Evolutionary conservation across 2,329 filamentous ascomycete species (phyloP).

Genomic region (Apiospora phragmitis): DNA sequence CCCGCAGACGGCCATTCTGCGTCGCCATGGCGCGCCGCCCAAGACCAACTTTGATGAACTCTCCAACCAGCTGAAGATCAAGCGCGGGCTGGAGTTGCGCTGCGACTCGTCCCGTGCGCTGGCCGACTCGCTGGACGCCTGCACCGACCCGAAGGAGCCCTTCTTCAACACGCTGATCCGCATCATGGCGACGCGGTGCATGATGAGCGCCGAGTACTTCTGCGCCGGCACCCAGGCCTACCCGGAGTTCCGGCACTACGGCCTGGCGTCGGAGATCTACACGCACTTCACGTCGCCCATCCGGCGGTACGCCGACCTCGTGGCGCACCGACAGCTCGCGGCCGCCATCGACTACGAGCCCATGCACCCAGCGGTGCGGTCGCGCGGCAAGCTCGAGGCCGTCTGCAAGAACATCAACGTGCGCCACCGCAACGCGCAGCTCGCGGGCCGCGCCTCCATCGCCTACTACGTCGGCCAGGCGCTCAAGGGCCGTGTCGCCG

Average conservation of each 20-base stretch:
- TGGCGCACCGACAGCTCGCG: constrained; percentile 91
- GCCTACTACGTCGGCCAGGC: constrained; percentile 98
- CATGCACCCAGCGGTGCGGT: constrained; percentile 78
- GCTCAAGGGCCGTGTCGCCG: constrained; percentile 72
- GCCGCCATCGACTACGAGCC: constrained; percentile 92
- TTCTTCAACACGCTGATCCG: constrained; percentile 99
- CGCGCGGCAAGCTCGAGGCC: constrained; percentile 81
- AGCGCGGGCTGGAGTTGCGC: constrained; percentile 76
- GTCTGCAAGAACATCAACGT: constrained; percentile 99
- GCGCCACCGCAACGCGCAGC: constrained; percentile 93
- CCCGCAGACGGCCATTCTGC: constrained; percentile 91
- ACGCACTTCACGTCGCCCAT: constrained; percentile 99
- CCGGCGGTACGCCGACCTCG: constrained; percentile 93
- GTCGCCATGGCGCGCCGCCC: constrained; percentile 87
- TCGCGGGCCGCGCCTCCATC: constrained; percentile 89
- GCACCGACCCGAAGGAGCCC: constrained; percentile 75
- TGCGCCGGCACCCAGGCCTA: constrained; percentile 90
- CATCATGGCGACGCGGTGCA: constrained; percentile 96
- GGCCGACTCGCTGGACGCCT: constrained; percentile 86
- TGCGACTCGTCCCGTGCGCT: constrained; percentile 90
- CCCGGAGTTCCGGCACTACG: constrained; percentile 95
- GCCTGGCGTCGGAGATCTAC: constrained; percentile 94
- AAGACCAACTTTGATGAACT: constrained; percentile 97
- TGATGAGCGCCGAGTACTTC: constrained; percentile 99
- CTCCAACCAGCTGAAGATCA: constrained; percentile 84